phyloP scores from a whole-genome alignment of 129 eudicot genomes.

The Tagetes erecta region DNA sequence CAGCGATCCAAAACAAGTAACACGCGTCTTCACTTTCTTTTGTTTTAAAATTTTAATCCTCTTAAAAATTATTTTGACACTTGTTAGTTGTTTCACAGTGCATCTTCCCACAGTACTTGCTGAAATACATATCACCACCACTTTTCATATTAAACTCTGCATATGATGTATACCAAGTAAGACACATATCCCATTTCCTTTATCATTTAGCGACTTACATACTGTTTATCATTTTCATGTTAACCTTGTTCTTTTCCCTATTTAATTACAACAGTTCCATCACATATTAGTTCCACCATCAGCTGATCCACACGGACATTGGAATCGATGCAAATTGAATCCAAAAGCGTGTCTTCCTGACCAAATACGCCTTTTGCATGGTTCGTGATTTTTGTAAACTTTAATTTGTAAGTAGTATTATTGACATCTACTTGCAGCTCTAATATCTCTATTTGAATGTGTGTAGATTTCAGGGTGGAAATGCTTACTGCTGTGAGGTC shows the following conservation, averaged over 20 bases:
- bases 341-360: constrained; percentile 51
- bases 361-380: constrained; percentile 72
- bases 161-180: constrained; percentile 92
- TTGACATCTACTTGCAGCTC: constrained; percentile 11
- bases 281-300: constrained; percentile 86
- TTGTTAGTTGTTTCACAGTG: constrained; percentile 51
- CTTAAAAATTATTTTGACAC: constrained; percentile 14
- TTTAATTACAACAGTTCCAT: constrained; percentile 63
- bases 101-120: constrained; percentile 84
- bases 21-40: constrained; percentile 11
- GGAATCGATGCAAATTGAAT: constrained; percentile 72
- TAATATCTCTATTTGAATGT: constrained; percentile 9
- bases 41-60: neutral
- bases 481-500: constrained; percentile 66
- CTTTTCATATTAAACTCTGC: constrained; percentile 84
- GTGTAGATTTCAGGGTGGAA: constrained; percentile 72
- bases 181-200: constrained; percentile 10
- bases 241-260: neutral
- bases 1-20: constrained; percentile 61
- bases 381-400: constrained; percentile 31
- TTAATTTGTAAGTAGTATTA: neutral
- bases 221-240: neutral
- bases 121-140: constrained; percentile 71
- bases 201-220: neutral
- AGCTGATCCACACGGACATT: constrained; percentile 71